Base-by-base conservation (phyloP, 768 basidiomycete genomes). In the Lactifluus hygrophoroides region DNA sequence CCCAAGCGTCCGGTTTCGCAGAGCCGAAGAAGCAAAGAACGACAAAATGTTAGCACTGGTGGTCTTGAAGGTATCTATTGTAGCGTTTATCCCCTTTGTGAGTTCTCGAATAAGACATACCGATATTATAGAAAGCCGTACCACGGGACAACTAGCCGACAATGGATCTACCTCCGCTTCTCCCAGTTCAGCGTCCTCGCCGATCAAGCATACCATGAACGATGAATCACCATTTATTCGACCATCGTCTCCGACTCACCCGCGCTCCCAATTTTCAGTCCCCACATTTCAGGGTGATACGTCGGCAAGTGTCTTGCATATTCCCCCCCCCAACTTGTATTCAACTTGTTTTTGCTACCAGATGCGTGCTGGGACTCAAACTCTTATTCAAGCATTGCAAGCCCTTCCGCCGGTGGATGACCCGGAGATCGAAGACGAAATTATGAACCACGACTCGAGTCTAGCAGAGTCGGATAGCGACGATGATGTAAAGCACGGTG, bases 331-430 rank as follows among this genome's bases (percentile, higher is more conserved):
- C 14, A 55, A 44, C 48, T n/a, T 45, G 44, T 54, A 23, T 57
- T 58, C 50, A 27, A 54, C 56, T 16, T 43, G 27, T 53, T 38
- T 49, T 57, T 58, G 57, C 37, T 67, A 93, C 37, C 67, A 93
- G 90, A 87, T 93, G 83, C 85, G 88, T 40, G 82, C 84, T 25
- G 90, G 90, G 16, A 93, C 90, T 3, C 91, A 93, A 68, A 88
- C 90, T 3, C 80, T 93, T 50, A 92, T 93, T 38, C 90, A 92
- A 72, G 90, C 88, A 3, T 76, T 93, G 14, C 90, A 92, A 66
- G 90, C 89, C 2, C 76, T 92, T 42, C 91, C 90, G 19, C 88
- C 85, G 86, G 77, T 79, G 34, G 82, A 84, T 40, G 80, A 78
- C 58, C 76, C 79, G 9, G 86, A 90, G 62, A 83, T 82, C 56